Evolutionary conservation across 2,329 filamentous ascomycete genomes (phyloP), one percentile per base, ranked within the genome.

Genomic region (Cercospora brassicicola): DNA sequence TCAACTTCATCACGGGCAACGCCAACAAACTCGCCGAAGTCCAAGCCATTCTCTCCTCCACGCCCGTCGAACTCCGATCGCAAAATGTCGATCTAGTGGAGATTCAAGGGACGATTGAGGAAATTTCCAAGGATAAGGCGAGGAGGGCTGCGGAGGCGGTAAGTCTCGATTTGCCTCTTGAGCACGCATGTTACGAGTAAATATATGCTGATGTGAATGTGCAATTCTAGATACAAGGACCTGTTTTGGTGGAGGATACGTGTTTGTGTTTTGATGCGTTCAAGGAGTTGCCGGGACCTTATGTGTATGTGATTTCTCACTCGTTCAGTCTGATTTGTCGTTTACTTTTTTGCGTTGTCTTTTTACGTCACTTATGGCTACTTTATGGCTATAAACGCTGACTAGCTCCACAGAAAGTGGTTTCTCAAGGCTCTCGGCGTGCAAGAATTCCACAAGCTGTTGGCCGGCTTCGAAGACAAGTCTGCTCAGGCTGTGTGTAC

Each of bases 1-100:
- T 99, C 72, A 94, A 96, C 81, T 99, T 99, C 84, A 96, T 99
- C 78, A 98, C 94, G 1, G 91, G 94, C 80, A 99, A 99, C 82
- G 89, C 90, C 77, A 96, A 97, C 84, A 99, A 99, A 83, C 86
- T 99, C 65, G 83, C 86, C 66, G 95, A 99, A 83, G 93, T 97
- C 73, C 89, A 91, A 80, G 90, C 91, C 18, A 97, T 99, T 74
- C 86, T 99, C 2, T 89, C 90, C 74, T 84, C 87, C 8, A 87
- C 86, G 67, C 72, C 77, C 9, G 90, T 97, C 72, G 84, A 90
- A 71, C 85, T 99, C 51, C 85, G 87, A 65, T 94, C 86, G 81
- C 88, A 92, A 79, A 84, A 87, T 39, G 81, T 97, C 31, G 93
- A 98, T 77, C 83, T 98, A 20, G 86, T 91, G 33, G 95, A 99